Conservation (phyloP, 805 yeast species). For the Spencermartinsiella europaea region DNA sequence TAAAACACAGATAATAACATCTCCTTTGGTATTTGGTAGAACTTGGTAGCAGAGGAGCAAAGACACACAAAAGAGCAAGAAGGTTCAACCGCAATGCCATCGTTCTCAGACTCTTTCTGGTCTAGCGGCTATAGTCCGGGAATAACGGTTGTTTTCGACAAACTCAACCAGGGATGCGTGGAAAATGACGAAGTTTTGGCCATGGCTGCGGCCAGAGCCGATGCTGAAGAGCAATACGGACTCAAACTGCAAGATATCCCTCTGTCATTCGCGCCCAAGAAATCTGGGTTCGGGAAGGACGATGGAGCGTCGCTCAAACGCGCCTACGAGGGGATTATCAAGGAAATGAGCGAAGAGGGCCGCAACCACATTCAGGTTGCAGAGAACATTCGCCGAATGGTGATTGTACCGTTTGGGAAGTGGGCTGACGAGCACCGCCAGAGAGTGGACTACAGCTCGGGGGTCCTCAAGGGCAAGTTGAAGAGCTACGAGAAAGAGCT, state of each 20-base stretch:
- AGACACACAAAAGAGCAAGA: too few relatives aligned
- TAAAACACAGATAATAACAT: too few relatives aligned
- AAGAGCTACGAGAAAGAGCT: constrained; percentile 46
- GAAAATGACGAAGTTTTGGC: constrained; percentile 68
- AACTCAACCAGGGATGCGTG: constrained; percentile 47
- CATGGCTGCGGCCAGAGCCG: constrained; percentile 64
- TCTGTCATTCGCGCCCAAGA: constrained; percentile 34
- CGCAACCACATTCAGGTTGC: constrained; percentile 56
- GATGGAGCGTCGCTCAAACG: constrained; percentile 63
- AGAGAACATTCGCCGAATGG: constrained; percentile 51
- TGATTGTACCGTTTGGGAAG: constrained; percentile 61
- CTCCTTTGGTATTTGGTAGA: too few relatives aligned
- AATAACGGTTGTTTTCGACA: constrained; percentile 34
- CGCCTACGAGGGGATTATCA: constrained; percentile 53
- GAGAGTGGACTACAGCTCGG: constrained; percentile 58
- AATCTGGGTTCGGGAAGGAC: constrained; percentile 44
- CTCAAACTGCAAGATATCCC: constrained; percentile 42
- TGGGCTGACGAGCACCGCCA: constrained; percentile 74
- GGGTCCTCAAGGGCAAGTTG: constrained; percentile 45
- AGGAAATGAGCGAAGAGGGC: constrained; percentile 55
- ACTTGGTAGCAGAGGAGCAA: too few relatives aligned
- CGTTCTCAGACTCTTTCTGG: constrained; percentile 78
- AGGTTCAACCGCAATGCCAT: too few relatives aligned
- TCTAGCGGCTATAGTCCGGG: constrained; percentile 57
- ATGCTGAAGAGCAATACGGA: constrained; percentile 65